phyloP scores from a whole-genome alignment of 306 rosid genomes.

The Canavalia gladiata region DNA sequence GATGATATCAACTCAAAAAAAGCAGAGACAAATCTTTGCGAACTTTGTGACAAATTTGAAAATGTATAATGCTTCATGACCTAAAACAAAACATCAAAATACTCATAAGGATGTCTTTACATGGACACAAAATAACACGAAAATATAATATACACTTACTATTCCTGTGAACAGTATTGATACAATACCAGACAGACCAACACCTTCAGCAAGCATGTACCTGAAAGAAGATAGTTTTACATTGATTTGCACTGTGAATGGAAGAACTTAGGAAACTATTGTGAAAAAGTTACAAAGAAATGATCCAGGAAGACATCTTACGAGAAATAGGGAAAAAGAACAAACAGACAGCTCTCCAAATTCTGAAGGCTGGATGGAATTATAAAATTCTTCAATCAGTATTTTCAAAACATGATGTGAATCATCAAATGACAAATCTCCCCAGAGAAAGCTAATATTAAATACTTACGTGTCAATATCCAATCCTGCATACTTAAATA shows the following conservation, averaged over 20 bases:
- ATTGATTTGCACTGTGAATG: constrained; percentile 40
- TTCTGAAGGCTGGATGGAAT: constrained; percentile 86
- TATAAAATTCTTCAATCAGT: constrained; percentile 46
- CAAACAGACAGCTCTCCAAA: constrained; percentile 97
- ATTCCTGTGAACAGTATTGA: constrained; percentile 98
- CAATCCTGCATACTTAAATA: constrained; percentile 98
- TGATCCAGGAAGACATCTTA: constrained; percentile 58
- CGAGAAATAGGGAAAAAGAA: constrained; percentile 99
- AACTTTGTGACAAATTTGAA: constrained; percentile 92
- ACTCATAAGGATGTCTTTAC: constrained; percentile 36
- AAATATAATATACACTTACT: constrained; percentile 60
- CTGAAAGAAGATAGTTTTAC: constrained; percentile 52
- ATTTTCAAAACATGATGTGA: constrained; percentile 39
- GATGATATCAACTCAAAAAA: constrained; percentile 98
- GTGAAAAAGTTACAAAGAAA: constrained; percentile 33
- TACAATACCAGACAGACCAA: constrained; percentile 95
- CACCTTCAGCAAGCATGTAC: constrained; percentile 99
- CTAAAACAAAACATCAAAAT: constrained; percentile 58
- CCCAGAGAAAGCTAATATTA: constrained; percentile 39
- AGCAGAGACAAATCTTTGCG: constrained; percentile 88
- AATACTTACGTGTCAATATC: constrained; percentile 93
- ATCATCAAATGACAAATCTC: constrained; percentile 35
- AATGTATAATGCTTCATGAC: constrained; percentile 97
- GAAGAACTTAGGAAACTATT: constrained; percentile 17
- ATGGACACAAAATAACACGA: constrained; percentile 26